Evolutionary conservation across 2,329 filamentous ascomycete genomes (phyloP).

Genomic region (Aspergillus amoenus): DNA sequence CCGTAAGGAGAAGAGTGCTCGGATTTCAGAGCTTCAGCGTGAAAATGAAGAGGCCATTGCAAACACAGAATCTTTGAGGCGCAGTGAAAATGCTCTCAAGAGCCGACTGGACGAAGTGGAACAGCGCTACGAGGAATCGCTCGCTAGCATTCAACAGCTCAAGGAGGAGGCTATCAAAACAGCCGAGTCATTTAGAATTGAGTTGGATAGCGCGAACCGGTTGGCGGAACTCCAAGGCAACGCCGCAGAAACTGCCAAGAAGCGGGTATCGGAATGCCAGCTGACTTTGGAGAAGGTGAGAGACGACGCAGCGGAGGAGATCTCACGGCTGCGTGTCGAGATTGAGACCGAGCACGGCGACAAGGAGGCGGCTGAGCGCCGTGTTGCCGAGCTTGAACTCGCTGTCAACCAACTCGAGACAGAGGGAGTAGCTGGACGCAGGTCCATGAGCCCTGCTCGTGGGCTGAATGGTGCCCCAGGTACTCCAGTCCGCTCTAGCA

Average conservation of each 20-base stretch:
- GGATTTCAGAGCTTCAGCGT: slow-evolving; percentile 83
- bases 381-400: slow-evolving; percentile 64
- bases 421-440: slow-evolving; percentile 45
- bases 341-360: slow-evolving; percentile 59
- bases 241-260: slow-evolving; percentile 59
- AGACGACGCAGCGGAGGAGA: slow-evolving; percentile 62
- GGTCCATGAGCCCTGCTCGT: slow-evolving; percentile 55
- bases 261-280: slow-evolving; percentile 59
- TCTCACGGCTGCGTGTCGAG: slow-evolving; percentile 54
- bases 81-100: slow-evolving; percentile 76
- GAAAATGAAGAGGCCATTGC: slow-evolving; percentile 81
- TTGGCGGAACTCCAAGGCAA: slow-evolving; percentile 71
- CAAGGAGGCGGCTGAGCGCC: slow-evolving; percentile 61
- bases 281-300: slow-evolving; percentile 57
- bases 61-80: slow-evolving; percentile 72
- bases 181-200: slow-evolving; percentile 83
- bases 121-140: slow-evolving; percentile 80
- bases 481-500: slow-evolving; percentile 52
- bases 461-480: slow-evolving; percentile 51
- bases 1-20: slow-evolving; percentile 90
- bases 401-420: slow-evolving; percentile 61
- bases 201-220: slow-evolving; percentile 76
- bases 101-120: slow-evolving; percentile 80
- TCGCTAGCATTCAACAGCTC: slow-evolving; percentile 78
- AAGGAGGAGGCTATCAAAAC: slow-evolving; percentile 77